Base-by-base conservation (phyloP, 2,329 filamentous ascomycete genomes). In the Colletotrichum zoysiae region DNA sequence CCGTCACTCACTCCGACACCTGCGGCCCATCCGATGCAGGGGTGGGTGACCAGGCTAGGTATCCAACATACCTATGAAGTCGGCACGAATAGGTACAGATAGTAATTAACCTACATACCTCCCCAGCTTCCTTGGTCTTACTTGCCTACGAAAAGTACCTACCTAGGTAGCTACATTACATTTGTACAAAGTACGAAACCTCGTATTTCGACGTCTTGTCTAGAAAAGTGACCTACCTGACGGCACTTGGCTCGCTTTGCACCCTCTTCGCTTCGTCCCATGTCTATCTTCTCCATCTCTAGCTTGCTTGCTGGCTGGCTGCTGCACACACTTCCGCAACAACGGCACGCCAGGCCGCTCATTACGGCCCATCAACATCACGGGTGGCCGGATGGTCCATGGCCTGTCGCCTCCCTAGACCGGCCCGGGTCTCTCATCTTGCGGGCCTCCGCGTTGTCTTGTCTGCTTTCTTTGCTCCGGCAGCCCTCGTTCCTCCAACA, bases 311-410 rank as follows among this genome's bases (percentile, higher is more conserved):
- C 26, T 26, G 26, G 14, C 23, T 30, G 46, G 38, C 33, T 30
- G 59, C 38, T 55, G 61, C 38, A 6, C 60, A n/a, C 26, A 18
- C 14, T 44, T 16, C 68, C 57, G 44, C 30, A 38, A 71, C 50
- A 51, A 71, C 35, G 64, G 68, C 68, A 68, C 68, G 68, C 65
- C 65, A 59, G 65, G 65, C 55, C 58, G 44, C 38, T 42, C 55
- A 46, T 60, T 59, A 35, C 40, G 65, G 65, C 70, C 59, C 33
- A 38, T 38, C 44, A 56, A 44, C 50, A 33, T 57, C 67, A 42
- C 70, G 67, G 48, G 20, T 73, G 70, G 70, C 35, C 70, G 33
- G n/a, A 33, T 12, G 56, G 60, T 18, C 60, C n/a, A 40, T 26
- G 53, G 7, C 65, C 66, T 65, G 5, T 56, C 26, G 55, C 65